phyloP scores from a whole-genome alignment of 441 rosid species.

The Pelargonium citronellum region DNA sequence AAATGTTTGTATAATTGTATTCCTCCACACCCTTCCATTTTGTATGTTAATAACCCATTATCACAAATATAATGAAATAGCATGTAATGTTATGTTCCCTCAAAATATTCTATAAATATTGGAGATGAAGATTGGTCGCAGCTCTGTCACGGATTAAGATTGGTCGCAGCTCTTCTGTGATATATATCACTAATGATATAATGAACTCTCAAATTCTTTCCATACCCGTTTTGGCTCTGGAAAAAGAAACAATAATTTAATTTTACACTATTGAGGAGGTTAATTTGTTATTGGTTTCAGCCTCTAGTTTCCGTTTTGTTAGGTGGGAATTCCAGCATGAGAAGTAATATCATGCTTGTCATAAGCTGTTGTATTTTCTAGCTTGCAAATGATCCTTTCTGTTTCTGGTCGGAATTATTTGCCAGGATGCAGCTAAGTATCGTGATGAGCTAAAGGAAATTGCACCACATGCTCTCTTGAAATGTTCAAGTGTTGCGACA shows the following conservation, averaged over 20 bases:
- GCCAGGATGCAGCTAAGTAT: slow-evolving; percentile 57
- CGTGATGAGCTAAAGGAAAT: slow-evolving; percentile 53
- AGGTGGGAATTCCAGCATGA: not conserved
- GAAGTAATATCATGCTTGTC: not conserved
- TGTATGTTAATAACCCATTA: no score
- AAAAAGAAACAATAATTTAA: not conserved
- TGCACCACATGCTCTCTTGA: slow-evolving; percentile 53
- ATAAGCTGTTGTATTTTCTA: not conserved
- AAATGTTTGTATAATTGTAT: no score
- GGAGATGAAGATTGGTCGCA: not conserved
- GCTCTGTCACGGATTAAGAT: not conserved
- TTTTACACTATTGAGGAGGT: not conserved
- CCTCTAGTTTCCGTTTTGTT: not conserved
- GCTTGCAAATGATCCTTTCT: slow-evolving; percentile 3
- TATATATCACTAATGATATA: not conserved
- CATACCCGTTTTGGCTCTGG: not conserved
- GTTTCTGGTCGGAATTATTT: slow-evolving; percentile 11
- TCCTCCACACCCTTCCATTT: no score
- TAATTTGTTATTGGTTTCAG: not conserved
- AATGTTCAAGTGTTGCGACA: slow-evolving; percentile 64
- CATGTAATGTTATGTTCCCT: no score
- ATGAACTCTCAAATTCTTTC: not conserved
- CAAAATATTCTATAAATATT: not conserved
- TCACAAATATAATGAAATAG: no score
- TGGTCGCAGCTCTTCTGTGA: not conserved